A percentile compares a stretch with the other conserved stretches of the same genome.
These are phyloP conservation scores for Aphanocladium album DNA, from an alignment of 2,329 filamentous ascomycete species.

Conservation along the genomic window DNA sequence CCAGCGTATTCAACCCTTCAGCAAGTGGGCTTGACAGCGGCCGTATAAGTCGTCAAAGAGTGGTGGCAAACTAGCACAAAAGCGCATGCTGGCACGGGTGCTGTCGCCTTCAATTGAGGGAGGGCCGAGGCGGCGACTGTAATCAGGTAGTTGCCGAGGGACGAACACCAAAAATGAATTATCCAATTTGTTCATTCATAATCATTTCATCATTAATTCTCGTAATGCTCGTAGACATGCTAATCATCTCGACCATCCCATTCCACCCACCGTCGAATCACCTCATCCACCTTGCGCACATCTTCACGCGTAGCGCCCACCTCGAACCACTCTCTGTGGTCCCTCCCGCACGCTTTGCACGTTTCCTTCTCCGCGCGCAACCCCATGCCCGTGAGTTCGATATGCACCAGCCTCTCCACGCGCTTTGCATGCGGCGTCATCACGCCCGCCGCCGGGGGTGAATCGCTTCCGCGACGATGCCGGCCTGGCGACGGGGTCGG, in stretches of 20 bases:
- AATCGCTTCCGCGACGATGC: conserved; percentile 14
- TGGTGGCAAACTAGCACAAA: too few species aligned
- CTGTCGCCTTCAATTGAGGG: too few species aligned
- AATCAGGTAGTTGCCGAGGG: background rate
- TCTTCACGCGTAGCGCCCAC: conserved; percentile 69
- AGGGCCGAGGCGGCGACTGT: too few species aligned
- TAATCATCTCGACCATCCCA: conserved; percentile 52
- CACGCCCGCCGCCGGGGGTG: conserved; percentile 37
- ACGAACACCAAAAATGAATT: background rate
- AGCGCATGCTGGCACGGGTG: too few species aligned
- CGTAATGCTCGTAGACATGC: background rate
- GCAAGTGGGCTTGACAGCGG: too few species aligned
- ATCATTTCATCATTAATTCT: background rate
- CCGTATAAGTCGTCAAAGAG: too few species aligned
- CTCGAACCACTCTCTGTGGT: conserved; percentile 95
- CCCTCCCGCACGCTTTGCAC: conserved; percentile 74
- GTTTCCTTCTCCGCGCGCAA: conserved; percentile 48
- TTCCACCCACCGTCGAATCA: conserved; percentile 77
- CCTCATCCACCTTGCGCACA: conserved; percentile 60
- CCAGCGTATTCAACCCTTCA: too few species aligned
- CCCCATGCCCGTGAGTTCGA: conserved; percentile 69
- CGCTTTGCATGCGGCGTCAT: conserved; percentile 83
- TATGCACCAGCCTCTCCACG: conserved; percentile 83
- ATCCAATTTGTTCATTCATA: background rate
- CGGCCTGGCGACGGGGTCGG: background rate